Evolutionary conservation across 768 basidiomycete genomes (phyloP), one percentile per base, ranked within the genome.

Genomic region (Tephrocybe rancida): DNA sequence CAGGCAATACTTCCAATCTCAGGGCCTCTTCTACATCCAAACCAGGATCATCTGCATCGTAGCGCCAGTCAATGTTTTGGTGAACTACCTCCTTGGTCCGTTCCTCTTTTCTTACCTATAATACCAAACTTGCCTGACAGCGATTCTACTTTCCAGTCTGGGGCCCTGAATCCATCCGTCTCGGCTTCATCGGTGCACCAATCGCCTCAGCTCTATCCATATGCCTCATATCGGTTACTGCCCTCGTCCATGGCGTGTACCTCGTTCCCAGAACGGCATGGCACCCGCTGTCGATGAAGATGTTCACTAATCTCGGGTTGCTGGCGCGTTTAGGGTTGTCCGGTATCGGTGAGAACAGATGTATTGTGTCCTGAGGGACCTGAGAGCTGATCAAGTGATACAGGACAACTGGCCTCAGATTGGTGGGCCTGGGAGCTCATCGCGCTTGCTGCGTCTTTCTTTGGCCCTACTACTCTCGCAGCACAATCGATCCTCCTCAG

Each of bases 351-450:
- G 49, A 52, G 77, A 11, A 46, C n/a, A n/a, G n/a, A n/a, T n/a
- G n/a, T n/a, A n/a, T n/a, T n/a, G n/a, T n/a, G n/a, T 41, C 5
- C 19, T 27, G 18, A 9, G 2, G 30, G n/a, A 19, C 27, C 24
- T 24, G 27, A 30, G 24, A 8, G 22, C 43, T 35, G 30, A 30
- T n/a, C 27, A 8, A 1, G 14, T 8, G 5, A 19, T 38, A 38
- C 11, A 80, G 84, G 84, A 2, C 92, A 92, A 68, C 85, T 83
- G 3, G 90, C 90, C 0, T 85, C 84, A 5, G 94, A 96, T 69
- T 98, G 95, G 95, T 98, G 95, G 95, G 86, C 88, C 30, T 95
- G 95, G 95, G 94, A 96, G 70, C 79, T 92, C 9, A 67, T 89
- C 32, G 86, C 84, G 21, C 70, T 82, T 2, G 78, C 73, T n/a